A percentile compares a stretch with the other conserved stretches of the same genome.
These are phyloP conservation scores for Spinellus fusiger DNA, from an alignment of 192 early-diverging fungal genomes.

Conservation along the genomic window DNA sequence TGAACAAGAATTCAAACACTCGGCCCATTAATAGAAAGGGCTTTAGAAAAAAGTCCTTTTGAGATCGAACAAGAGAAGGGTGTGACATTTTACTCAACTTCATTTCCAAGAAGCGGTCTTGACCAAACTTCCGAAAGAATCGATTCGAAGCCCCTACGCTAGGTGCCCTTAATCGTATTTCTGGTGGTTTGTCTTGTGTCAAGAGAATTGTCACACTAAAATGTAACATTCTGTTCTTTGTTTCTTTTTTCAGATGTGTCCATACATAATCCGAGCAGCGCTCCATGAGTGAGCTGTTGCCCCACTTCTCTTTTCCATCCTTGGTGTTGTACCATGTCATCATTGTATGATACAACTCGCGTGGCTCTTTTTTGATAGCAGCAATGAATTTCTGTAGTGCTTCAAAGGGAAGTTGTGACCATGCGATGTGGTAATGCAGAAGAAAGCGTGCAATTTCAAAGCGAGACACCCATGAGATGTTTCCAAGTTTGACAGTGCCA, in stretches of 20 bases:
- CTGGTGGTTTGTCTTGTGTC: not conserved
- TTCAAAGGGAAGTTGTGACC: not conserved
- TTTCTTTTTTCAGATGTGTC: not conserved
- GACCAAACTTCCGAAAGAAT: constrained; percentile 24
- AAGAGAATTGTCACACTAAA: not conserved
- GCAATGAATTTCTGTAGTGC: not conserved
- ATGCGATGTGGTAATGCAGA: not conserved
- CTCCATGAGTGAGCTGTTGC: constrained; percentile 1
- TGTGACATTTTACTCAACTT: constrained; percentile 1
- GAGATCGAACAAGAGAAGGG: not conserved
- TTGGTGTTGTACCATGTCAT: constrained; percentile 2
- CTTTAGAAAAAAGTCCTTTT: constrained; percentile 7
- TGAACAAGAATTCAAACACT: constrained; percentile 27
- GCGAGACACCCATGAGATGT: not conserved
- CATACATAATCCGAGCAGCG: constrained; percentile 1
- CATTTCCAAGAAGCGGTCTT: constrained; percentile 23
- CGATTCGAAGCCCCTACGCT: constrained; percentile 19
- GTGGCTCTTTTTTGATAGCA: not conserved
- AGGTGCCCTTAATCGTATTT: constrained; percentile 12
- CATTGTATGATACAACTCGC: constrained; percentile 1
- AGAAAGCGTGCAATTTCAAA: constrained; percentile 15
- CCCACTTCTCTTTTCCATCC: not conserved
- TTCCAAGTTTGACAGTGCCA: not conserved
- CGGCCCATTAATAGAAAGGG: constrained; percentile 24
- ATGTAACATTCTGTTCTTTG: not conserved